These are phyloP conservation scores for Tetrahymena malaccensis DNA, from an alignment of 73 alveolate species.

Conservation along the genomic window DNA sequence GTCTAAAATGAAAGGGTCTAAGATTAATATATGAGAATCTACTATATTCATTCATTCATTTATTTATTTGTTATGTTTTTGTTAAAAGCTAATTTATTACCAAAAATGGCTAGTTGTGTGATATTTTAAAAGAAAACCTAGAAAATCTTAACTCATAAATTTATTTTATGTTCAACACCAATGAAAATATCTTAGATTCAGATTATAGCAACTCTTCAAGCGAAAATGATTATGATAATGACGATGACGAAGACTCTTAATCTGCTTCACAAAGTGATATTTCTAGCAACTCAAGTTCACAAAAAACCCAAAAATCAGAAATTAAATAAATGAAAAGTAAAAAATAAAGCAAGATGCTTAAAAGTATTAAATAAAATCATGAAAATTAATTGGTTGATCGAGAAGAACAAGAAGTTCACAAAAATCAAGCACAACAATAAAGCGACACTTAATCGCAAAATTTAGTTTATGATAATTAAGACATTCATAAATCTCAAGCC, in stretches of 20 bases:
- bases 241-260: background rate
- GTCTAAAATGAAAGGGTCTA: no score
- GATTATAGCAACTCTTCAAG: background rate
- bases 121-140: background rate
- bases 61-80: no score
- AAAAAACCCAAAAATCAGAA: background rate
- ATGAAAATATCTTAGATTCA: background rate
- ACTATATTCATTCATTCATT: no score
- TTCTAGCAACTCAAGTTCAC: background rate
- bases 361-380: no score
- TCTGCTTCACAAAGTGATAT: background rate
- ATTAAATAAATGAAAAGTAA: no score
- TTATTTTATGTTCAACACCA: background rate
- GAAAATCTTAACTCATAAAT: background rate
- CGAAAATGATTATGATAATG: background rate
- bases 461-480: background rate
- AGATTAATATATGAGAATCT: no score
- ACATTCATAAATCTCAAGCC: background rate
- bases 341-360: background rate
- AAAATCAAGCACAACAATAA: no score
- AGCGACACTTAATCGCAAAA: no score
- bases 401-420: background rate
- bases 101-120: background rate
- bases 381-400: background rate
- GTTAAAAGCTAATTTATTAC: background rate